Base-by-base conservation (phyloP, 495 filamentous ascomycete species). In the Aspergillus leporis region DNA sequence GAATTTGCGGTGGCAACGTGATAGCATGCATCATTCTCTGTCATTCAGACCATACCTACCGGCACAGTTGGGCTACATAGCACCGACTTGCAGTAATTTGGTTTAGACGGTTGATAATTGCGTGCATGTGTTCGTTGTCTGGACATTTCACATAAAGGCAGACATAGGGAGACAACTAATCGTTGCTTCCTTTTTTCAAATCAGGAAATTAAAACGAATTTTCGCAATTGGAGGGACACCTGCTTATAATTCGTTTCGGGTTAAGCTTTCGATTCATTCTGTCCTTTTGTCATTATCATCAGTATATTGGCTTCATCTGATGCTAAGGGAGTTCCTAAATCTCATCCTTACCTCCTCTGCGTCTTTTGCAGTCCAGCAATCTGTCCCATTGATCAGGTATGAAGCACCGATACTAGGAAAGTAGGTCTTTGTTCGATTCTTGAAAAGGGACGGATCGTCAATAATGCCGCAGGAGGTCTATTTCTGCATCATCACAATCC, bases 401-500 rank as follows among this genome's bases (percentile, higher is more conserved):
- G 32, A 14, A 36, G 8, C 13, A 14, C 2, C 32, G 32, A 36
- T 36, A 36, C 9, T 2, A 36, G 8, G 13, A 36, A 2, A 36
- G 32, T 14, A 10, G 13, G 8, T 14, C 3, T 9, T 14, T 2
- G 4, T 36, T 14, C 8, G 32, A 9, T 9, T 36, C n/a, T 10
- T 36, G 8, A 36, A 14, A 2, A 36, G 4, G 4, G 9, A 36
- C 10, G 32, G 32, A 8, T 28, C 25, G 25, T 28, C 6, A 28
- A 28, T 5, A 5, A 36, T 36, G 8, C 8, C 8, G 8, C 8
- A 36, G 32, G 13, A 10, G 4, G 10, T 10, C 8, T 14, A 5
- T 36, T 7, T n/a, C 28, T 21, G 50, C 7, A 5, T 46, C 31
- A 52, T 32, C 45, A 23, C 50, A 57, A 13, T 30, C 52, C 50